Evolutionary conservation across 2,329 filamentous ascomycete genomes (phyloP).

Genomic region (Cordyceps cicadae): DNA sequence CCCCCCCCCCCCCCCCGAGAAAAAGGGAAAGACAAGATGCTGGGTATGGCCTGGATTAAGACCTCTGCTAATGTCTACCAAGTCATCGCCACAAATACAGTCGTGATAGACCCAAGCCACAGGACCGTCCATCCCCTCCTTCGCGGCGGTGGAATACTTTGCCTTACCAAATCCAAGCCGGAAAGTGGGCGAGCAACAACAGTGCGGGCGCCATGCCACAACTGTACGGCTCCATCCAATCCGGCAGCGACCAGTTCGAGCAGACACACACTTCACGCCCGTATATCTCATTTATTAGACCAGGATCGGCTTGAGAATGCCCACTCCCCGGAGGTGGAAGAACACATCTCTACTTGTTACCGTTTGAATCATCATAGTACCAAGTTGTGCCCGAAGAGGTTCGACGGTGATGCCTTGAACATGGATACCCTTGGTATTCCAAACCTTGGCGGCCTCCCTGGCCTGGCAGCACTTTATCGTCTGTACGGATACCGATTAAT

Average conservation of each 20-base stretch:
- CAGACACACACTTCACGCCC: not conserved
- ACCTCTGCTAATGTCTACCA: not conserved
- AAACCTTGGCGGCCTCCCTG: not conserved
- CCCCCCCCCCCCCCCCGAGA: too few species aligned
- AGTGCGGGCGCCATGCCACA: constrained; percentile 1
- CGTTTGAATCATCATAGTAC: not conserved
- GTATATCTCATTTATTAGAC: not conserved
- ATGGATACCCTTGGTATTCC: not conserved
- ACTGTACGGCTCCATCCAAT: constrained; percentile 7
- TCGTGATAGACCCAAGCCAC: not conserved
- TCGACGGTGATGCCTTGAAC: not conserved
- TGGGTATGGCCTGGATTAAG: not conserved
- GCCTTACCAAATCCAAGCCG: not conserved
- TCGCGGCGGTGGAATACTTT: not conserved
- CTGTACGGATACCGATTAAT: too few species aligned
- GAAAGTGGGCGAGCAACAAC: not conserved
- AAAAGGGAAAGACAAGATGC: too few species aligned
- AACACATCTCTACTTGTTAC: not conserved
- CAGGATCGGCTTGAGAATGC: not conserved
- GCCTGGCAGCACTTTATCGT: not conserved
- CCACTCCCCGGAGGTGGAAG: not conserved
- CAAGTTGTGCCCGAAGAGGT: not conserved
- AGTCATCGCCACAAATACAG: not conserved
- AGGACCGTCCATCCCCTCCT: not conserved
- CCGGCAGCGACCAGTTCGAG: not conserved